Base-by-base conservation (phyloP, 306 rosid species). In the Hippophae rhamnoides region DNA sequence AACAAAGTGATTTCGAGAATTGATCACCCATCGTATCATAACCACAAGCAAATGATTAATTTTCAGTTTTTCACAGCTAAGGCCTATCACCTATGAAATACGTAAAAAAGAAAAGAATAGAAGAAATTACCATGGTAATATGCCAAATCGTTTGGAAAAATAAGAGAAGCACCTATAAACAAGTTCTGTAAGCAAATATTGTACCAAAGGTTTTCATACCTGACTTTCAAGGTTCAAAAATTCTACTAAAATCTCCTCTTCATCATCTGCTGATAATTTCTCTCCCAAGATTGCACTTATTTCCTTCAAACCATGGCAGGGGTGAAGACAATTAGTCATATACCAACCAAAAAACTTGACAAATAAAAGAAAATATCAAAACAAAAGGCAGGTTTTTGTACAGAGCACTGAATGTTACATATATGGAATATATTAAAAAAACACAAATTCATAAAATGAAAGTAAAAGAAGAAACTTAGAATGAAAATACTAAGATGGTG, bases 261-360 rank as follows among this genome's bases (percentile, higher is more conserved):
- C 96, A 0, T 87, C 96, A 81, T 92, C 93, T 55, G 95, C 86
- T 50, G 99, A 87, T 80, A 92, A 76, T 72, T 92, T 86, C 77
- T 92, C 96, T 43, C 99, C 96, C 60, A 92, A 67, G 63, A 82
- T 66, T 18, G 85, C 95, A 72, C 75, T 85, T 54, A 88, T 85
- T 85, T 92, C 98, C 98, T 92, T 64, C 57, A 81, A 72, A 64
- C 31, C 57, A 74, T 42, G 57, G 57, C 45, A 54, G 70, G 63
- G 42, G 72, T 47, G 69, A 51, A 49, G 43, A 52, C 56, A 38
- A 0, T 54, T 11, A 46, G 31, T 51, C 10, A 60, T 45, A 3
- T 58, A 27, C 4, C 38, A 3, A 27, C 38, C 2, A 27, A 27
- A 27, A 27, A 27, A 27, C 2, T 27, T 27, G 18, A 38, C 23